Evolutionary conservation across 768 basidiomycete species (phyloP), one percentile per base, ranked within the genome.

Genomic region (Lentinula guzmanii): DNA sequence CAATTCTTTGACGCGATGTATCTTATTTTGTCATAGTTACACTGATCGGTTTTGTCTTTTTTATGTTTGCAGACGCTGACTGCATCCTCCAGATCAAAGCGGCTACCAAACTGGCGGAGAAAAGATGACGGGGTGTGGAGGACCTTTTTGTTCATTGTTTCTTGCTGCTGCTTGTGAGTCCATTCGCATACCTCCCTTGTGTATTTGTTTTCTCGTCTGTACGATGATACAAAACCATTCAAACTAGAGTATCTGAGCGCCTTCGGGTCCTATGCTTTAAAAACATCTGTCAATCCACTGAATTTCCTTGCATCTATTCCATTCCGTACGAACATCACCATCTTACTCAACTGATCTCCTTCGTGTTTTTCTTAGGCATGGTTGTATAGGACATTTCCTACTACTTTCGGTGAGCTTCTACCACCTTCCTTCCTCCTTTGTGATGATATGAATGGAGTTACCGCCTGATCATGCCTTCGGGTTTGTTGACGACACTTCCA

Each of bases 161-260:
- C 10, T 11, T 50, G n/a, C 13, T 34, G 11, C 15, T 56, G 9
- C 24, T 13, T n/a, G 41, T 43, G 57, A 58, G 57, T 58, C 9
- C 3, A 5, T 58, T 5, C 41, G 15, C 24, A 60, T 62, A 37
- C 18, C 52, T 53, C 33, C 53, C 16, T 58, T 15, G 37, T 63
- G 43, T 21, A 46, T 57, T 53, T 31, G 24, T 51, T 41, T 50
- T 33, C 51, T 52, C 50, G 51, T 55, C 50, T 64, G 50, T 62
- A 69, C 66, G 86, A 89, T 87, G 87, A 90, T 77, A 64, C 74
- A 70, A 78, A 75, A 77, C 69, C 74, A 81, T 84, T 89, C 89
- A 92, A 92, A 92, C 90, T 92, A 92, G 89, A 91, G 89, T 92
- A 86, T 91, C 81, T 91, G 90, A 92, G 90, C 74, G 85, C 79